Percentiles rank a stretch among this genome's conserved stretches.
These are phyloP conservation scores for Cruciata laevipes DNA, from an alignment of 257 asterid species.

Conservation along the genomic window DNA sequence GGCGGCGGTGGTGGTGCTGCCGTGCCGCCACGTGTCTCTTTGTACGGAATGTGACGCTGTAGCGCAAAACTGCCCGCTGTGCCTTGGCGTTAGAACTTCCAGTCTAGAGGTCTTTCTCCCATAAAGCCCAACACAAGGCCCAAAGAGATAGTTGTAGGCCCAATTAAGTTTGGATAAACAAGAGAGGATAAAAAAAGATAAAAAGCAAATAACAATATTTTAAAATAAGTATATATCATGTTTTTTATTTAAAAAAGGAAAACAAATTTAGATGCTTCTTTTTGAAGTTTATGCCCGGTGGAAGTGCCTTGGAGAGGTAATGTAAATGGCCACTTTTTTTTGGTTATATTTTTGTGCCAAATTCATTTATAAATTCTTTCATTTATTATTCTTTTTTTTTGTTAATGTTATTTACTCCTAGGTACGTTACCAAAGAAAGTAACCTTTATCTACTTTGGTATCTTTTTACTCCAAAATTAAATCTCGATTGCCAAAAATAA, in stretches of 20 bases:
- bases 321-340: conserved; percentile 19
- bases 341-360: conserved; percentile 1
- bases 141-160: neutral
- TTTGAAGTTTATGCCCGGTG: conserved; percentile 4
- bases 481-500: neutral
- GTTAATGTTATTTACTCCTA: neutral
- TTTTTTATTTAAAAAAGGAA: neutral
- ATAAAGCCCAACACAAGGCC: conserved; percentile 15
- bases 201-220: conserved; percentile 5
- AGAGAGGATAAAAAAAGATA: neutral
- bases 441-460: neutral
- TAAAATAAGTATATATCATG: conserved; percentile 12
- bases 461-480: no score
- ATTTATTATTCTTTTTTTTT: conserved; percentile 2
- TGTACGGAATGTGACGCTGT: conserved; percentile 33
- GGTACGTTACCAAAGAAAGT: neutral
- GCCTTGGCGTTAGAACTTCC: conserved; percentile 30
- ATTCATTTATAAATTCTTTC: conserved; percentile 21
- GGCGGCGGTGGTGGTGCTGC: conserved; percentile 39
- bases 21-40: conserved; percentile 42
- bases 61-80: conserved; percentile 38
- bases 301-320: conserved; percentile 12
- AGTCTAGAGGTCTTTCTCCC: conserved; percentile 35
- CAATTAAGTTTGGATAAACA: neutral
- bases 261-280: neutral